Evolutionary conservation across 225 moss, liverwort and hornwort genomes (phyloP).

Genomic region (Marchantia polymorpha): DNA sequence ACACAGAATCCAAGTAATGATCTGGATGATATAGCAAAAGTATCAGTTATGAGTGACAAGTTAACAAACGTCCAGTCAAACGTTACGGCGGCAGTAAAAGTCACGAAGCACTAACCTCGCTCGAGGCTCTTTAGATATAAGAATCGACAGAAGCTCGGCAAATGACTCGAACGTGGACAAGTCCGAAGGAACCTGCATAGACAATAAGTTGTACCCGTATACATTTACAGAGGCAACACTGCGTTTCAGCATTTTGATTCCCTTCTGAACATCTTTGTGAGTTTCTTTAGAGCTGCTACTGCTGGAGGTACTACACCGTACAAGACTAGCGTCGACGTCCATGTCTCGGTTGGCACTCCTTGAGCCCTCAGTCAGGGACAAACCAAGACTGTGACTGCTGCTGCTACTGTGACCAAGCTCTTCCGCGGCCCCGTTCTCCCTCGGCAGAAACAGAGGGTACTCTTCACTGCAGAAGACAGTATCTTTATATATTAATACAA

Average conservation of each 20-base stretch:
- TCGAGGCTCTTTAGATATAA: conserved; percentile 67
- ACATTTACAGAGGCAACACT: conserved; percentile 77
- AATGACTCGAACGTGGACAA: conserved; percentile 89
- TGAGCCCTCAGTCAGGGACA: conserved; percentile 77
- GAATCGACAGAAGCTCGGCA: conserved; percentile 73
- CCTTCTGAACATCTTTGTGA: conserved; percentile 77
- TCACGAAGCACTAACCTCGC: conserved; percentile 53
- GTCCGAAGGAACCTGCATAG: conserved; percentile 67
- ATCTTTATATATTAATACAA: neutral
- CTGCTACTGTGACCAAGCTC: conserved; percentile 45
- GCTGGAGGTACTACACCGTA: conserved; percentile 47
- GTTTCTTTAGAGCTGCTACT: conserved; percentile 44
- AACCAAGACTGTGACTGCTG: conserved; percentile 60
- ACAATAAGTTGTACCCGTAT: conserved; percentile 67
- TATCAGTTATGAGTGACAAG: neutral
- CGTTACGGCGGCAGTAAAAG: neutral
- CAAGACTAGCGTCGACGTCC: conserved; percentile 58
- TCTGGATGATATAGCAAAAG: neutral
- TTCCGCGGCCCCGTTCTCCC: conserved; percentile 52
- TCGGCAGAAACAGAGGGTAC: conserved; percentile 86
- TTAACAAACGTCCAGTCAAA: neutral
- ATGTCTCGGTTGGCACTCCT: conserved; percentile 55
- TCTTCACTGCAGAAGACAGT: conserved; percentile 61
- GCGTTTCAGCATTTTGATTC: conserved; percentile 72
- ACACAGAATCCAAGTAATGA: neutral